Base-by-base conservation (phyloP, 805 yeast species). In the Sugiyamaella marilandica region DNA sequence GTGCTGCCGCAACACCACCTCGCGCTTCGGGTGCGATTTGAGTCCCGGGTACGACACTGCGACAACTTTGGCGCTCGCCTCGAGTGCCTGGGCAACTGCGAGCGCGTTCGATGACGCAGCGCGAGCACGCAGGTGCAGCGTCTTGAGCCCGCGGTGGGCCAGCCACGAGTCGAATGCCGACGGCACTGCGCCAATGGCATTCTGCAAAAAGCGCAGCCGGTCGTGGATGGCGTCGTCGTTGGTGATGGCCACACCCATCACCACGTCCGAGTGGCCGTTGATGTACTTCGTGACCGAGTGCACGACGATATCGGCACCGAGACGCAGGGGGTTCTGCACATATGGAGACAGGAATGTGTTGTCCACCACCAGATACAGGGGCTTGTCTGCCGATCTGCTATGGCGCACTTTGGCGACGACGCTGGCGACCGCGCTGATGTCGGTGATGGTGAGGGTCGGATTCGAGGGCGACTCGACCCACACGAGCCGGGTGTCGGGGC, bases 251-350 rank as follows among this genome's bases (percentile, higher is more conserved):
- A 86, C 83, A 63, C 96, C 96, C 75, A 87, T 79, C 49, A 88
- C 94, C 19, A 88, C 95, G 66, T 88, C 96, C 24, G 95, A 86
- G 74, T 88, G 96, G 59, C 96, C 96, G 66, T 87, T 88, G 72
- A 88, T 83, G 76, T 86, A 89, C 72, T 88, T 88, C 65, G 96
- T 87, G 56, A 87, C 95, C 14, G 94, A 85, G 74, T 88, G 96
- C 44, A 86, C 85, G 47, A 88, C 95, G 56, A 87, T 80, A 65
- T 88, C 95, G 51, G 94, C 96, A 60, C 96, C 96, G 61, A 76
- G 83, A 57, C 71, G 74, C 67, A 88, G 78, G 59, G 96, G 96
- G 75, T 86, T 87, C 59, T 90, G 87, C 64, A 87, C 73, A 74
- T 87, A 87, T 64, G 95, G 95, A 14, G 94, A 85, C 66, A 87